phyloP scores from a whole-genome alignment of 345 rosid species.

The Eucalyptus regnans region DNA sequence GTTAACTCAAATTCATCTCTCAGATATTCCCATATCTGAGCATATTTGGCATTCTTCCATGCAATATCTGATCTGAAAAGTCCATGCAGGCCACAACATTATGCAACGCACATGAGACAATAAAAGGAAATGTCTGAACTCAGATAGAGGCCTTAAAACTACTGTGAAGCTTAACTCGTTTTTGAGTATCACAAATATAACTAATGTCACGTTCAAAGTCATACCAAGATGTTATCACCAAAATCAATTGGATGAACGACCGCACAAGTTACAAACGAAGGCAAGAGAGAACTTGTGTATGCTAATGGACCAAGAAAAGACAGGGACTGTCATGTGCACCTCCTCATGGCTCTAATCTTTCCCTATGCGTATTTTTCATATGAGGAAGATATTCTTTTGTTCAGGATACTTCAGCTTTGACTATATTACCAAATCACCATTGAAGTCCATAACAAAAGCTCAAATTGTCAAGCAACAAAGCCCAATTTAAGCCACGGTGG shows the following conservation, averaged over 20 bases:
- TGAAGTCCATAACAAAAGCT: neutral
- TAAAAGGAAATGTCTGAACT: neutral
- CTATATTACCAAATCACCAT: neutral
- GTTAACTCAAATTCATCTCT: conserved; percentile 88
- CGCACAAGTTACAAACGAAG: neutral
- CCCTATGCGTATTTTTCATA: neutral
- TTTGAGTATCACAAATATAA: neutral
- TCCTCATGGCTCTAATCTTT: neutral
- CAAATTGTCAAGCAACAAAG: neutral
- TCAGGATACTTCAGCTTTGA: neutral
- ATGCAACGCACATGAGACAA: neutral
- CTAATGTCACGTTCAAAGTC: neutral
- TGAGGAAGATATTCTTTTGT: neutral
- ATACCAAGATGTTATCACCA: neutral
- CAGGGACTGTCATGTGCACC: neutral
- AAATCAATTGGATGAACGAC: neutral
- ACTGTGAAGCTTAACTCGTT: neutral
- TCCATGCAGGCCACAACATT: neutral
- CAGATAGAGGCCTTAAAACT: neutral
- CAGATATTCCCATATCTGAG: conserved; percentile 88
- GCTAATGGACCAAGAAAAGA: neutral
- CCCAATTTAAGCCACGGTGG: neutral
- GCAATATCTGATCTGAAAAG: conserved; percentile 82
- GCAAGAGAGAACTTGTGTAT: neutral
- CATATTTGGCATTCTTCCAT: conserved; percentile 96